Evolutionary conservation across 768 basidiomycete species (phyloP).

Genomic region (Chlorophyllum brunneum): DNA sequence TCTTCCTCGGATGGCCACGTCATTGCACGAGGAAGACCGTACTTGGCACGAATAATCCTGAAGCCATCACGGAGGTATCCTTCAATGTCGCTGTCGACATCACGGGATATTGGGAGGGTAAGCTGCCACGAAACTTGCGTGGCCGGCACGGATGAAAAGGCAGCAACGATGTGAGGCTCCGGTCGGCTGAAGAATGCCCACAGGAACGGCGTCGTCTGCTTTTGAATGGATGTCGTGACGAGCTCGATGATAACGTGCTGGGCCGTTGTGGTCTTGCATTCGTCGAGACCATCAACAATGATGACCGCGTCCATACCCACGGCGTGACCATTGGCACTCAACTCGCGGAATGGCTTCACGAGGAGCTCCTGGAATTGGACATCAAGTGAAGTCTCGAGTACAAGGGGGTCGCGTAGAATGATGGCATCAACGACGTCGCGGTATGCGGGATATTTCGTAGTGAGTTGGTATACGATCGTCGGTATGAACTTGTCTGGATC

Average conservation of each 20-base stretch:
- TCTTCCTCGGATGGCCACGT: not conserved
- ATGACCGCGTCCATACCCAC: conserved; percentile 4
- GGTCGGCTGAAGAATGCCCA: conserved; percentile 24
- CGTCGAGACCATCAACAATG: conserved; percentile 23
- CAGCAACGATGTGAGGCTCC: conserved; percentile 19
- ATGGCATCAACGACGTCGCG: conserved; percentile 5
- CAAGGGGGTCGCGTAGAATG: conserved; percentile 6
- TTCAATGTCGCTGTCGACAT: conserved; percentile 17
- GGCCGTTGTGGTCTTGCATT: conserved; percentile 13
- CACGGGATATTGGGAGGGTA: conserved; percentile 5
- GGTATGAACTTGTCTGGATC: no score
- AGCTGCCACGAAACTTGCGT: not conserved
- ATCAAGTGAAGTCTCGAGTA: conserved; percentile 7
- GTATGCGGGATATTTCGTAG: not conserved
- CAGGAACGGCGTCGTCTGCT: conserved; percentile 12
- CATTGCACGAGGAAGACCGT: not conserved
- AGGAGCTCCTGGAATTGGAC: conserved; percentile 15
- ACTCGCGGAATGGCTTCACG: conserved; percentile 7
- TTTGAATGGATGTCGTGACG: not conserved
- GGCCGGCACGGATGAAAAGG: conserved; percentile 3
- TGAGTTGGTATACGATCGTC: conserved; percentile 21
- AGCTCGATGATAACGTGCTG: conserved; percentile 16
- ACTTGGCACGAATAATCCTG: conserved; percentile 1
- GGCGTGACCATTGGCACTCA: not conserved
- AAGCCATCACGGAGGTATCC: conserved; percentile 15